Base-by-base conservation (phyloP, 306 rosid species). In the Mimosa pudica region DNA sequence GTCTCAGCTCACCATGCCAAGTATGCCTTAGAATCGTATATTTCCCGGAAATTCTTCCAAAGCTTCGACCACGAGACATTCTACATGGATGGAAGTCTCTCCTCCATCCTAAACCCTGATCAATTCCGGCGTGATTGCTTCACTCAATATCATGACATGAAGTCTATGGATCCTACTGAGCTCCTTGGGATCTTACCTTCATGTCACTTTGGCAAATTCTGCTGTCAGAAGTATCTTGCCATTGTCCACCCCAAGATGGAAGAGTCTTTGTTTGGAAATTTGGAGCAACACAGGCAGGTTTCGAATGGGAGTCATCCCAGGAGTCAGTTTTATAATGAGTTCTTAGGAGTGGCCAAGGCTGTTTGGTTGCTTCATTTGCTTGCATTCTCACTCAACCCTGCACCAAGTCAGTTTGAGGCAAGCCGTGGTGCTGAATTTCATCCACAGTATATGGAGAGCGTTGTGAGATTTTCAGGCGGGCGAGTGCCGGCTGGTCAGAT, bases 161-260 rank as follows among this genome's bases (percentile, higher is more conserved):
- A 89, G 86, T 89, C 92, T 80, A 95, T 95, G 98, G 97, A 92
- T 65, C 97, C 97, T 14, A 17, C 86, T 0, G 98, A 95, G 89
- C 98, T 95, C 10, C 98, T 95, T 11, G 98, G 97, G 58, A 86
- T 95, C 73, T 78, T 93, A 44, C 98, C 98, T 51, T 71, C 89
- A 4, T 95, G 99, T 83, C 92, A 91, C 77, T 93, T 95, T 48
- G 99, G 99, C 2, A 93, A 91, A 84, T 93, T 95, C 86, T 93
- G 97, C 84, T 88, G 89, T 75, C 89, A 90, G 86, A 95, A 91
- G 94, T 95, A 95, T 82, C 91, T 93, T 63, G 85, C 97, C 60
- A 86, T 95, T 64, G 89, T 93, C 49, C 99, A 92, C 82, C 94
- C 98, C 52, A 95, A 93, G 84, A 95, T 93, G 99, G 99, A 95